Evolutionary conservation across 768 basidiomycete species (phyloP).

Genomic region (Fomitopsis serialis): DNA sequence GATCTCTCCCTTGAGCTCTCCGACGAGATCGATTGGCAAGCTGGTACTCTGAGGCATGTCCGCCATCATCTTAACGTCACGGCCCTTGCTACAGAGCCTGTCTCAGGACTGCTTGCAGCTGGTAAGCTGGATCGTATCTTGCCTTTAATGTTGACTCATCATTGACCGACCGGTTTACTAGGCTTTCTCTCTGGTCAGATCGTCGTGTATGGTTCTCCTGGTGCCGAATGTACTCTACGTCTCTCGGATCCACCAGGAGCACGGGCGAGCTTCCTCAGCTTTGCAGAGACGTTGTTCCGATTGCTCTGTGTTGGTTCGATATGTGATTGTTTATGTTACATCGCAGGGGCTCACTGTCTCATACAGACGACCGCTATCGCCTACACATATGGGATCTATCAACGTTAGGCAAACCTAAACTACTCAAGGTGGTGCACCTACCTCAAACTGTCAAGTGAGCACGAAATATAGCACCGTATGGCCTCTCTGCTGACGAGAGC

Average conservation of each 20-base stretch:
- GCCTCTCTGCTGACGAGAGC: too few species aligned
- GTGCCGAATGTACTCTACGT: constrained; percentile 48
- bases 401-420: constrained; percentile 45
- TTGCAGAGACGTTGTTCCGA: constrained; percentile 48
- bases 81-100: constrained; percentile 52
- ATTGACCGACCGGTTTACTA: constrained; percentile 20
- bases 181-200: constrained; percentile 64
- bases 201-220: constrained; percentile 61
- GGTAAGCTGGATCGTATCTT: constrained; percentile 32
- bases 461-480: too few species aligned
- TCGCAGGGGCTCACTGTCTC: too few species aligned
- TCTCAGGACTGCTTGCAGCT: constrained; percentile 54
- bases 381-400: constrained; percentile 61
- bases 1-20: constrained; percentile 56
- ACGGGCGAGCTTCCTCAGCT: constrained; percentile 56
- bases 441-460: constrained; percentile 36
- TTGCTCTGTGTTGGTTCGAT: constrained; percentile 57
- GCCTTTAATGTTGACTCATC: neutral
- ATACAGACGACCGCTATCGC: constrained; percentile 48
- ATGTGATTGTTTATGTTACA: neutral
- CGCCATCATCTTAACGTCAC: constrained; percentile 47
- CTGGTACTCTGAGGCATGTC: constrained; percentile 42
- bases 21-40: constrained; percentile 54
- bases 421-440: constrained; percentile 43
- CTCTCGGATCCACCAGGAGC: constrained; percentile 38